Base-by-base conservation (phyloP, 495 filamentous ascomycete species). In the Monascus purpureus region DNA sequence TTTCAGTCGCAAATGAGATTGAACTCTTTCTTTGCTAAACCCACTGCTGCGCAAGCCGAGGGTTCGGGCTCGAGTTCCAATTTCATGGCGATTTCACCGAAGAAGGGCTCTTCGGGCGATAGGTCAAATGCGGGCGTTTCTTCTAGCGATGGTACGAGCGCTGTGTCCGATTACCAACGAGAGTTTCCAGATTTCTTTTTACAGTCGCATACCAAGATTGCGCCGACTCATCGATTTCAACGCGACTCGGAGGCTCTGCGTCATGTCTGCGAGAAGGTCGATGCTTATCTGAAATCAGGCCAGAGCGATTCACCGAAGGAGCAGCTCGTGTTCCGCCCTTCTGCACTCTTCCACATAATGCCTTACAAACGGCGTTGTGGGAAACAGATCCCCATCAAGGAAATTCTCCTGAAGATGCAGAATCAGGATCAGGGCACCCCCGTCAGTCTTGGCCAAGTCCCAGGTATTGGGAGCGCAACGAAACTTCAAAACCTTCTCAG, bases 121-220 rank as follows among this genome's bases (percentile, higher is more conserved):
- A 31, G 36, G 8, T 5, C 31, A n/a, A 33, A 37, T 2, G 33
- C 18, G 32, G 42, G 46, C 5, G 17, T 4, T n/a, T 27, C 38
- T 5, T 17, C 47, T 14, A 28, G 38, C n/a, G 33, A 46, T 2
- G 17, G 42, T 12, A 27, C 33, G 13, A 31, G 41, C 22, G 42
- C 37, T 29, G 40, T 58, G 20, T 68, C 74, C 0, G 68, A 76
- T 25, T 96, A 92, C 43, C 60, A 81, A 11, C 70, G 69, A 39
- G 54, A 48, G 18, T 95, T 95, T 44, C 72, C 80, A 9, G 70
- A 80, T 0, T 94, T 92, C 53, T 85, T 78, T 36, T 39, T 85
- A 7, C 72, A 85, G 33, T 61, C 68, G 9, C 61, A 79, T 42
- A 78, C 80, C 2, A 67, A 39, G 7, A 35, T 87, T 25, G 81